phyloP scores from a whole-genome alignment of 345 rosid species.

The Linum tenue region DNA sequence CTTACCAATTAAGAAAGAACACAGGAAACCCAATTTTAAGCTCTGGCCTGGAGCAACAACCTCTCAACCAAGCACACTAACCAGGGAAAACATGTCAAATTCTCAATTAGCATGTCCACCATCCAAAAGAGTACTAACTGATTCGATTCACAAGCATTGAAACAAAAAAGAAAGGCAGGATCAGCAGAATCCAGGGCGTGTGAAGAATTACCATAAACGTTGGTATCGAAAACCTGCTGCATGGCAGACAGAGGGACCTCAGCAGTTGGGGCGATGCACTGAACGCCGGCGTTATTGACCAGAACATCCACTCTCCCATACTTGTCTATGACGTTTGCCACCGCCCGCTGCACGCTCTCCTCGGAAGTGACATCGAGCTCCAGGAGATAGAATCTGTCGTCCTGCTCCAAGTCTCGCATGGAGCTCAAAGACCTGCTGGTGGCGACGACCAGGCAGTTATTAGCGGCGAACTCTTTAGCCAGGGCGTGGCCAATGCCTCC shows the following conservation, averaged over 20 bases:
- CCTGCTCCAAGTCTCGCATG: constrained; percentile 65
- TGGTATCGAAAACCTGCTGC: constrained; percentile 55
- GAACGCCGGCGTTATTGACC: constrained; percentile 80
- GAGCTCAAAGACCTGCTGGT: constrained; percentile 47
- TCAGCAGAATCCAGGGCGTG: too few relatives aligned
- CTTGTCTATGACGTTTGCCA: constrained; percentile 44
- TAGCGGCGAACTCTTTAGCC: constrained; percentile 62
- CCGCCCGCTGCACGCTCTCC: constrained; percentile 34
- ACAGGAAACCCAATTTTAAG: too few relatives aligned
- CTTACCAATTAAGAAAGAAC: too few relatives aligned
- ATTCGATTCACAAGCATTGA: too few relatives aligned
- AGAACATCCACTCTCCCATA: constrained; percentile 62
- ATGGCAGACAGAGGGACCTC: constrained; percentile 59
- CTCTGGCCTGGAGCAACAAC: too few relatives aligned
- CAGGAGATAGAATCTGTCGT: constrained; percentile 47
- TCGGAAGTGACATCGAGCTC: constrained; percentile 76
- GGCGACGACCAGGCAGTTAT: constrained; percentile 60
- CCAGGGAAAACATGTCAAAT: too few relatives aligned
- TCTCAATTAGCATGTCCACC: too few relatives aligned
- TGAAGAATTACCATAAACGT: constrained; percentile 48
- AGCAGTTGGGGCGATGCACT: constrained; percentile 75
- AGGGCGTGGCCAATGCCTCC: constrained; percentile 88
- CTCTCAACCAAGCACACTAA: too few relatives aligned
- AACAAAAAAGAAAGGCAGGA: too few relatives aligned
- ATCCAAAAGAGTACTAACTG: too few relatives aligned